Base-by-base conservation (phyloP, 108 stramenopile genomes). In the Licmophora abbreviata region DNA sequence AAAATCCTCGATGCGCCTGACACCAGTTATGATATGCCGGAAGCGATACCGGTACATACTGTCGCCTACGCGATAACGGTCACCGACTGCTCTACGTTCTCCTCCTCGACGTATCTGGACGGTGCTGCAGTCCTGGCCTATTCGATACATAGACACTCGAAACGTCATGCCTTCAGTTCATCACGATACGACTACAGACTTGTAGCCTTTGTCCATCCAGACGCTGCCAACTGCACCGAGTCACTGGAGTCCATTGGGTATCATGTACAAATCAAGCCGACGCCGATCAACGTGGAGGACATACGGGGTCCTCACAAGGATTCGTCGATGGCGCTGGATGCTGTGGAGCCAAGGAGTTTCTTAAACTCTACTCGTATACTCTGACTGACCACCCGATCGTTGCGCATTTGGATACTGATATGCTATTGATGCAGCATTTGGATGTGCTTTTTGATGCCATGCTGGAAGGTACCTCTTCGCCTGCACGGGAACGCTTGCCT, bases 361-460 rank as follows among this genome's bases (percentile, higher is more conserved):
- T 82, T 23, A 73, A 74, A 40, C 44, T 81, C 38, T 79, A 81
- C 50, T 71, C 86, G 25, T 82, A 88, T 50, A 80, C 80, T 18
- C 25, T 83, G 15, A 62, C 61, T 18, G 43, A 88, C 38, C 73
- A 80, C 67, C 79, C 81, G 9, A 58, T 85, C 15, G 85, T 68
- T 9, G 73, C 82, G 0, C 66, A 79, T 55, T 58, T 82, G 35
- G 85, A 86, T 69, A 45, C 82, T 42, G 85, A 86, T 69, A 66
- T 58, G 14, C 59, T 86, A 27, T 45, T 86, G 6, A 48, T 86
- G 37, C 54, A 64, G 49, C 80, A 78, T 17, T 48, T 86, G 63
- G 85, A 82, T 75, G 64, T 54, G 15, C 45, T 86, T 25, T 86
- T 74, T 48, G 80, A 86, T 64, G 50, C 59, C 17, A 79, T 85